phyloP scores from a whole-genome alignment of 2,329 filamentous ascomycete species.

The Cryoendolithus antarcticus region DNA sequence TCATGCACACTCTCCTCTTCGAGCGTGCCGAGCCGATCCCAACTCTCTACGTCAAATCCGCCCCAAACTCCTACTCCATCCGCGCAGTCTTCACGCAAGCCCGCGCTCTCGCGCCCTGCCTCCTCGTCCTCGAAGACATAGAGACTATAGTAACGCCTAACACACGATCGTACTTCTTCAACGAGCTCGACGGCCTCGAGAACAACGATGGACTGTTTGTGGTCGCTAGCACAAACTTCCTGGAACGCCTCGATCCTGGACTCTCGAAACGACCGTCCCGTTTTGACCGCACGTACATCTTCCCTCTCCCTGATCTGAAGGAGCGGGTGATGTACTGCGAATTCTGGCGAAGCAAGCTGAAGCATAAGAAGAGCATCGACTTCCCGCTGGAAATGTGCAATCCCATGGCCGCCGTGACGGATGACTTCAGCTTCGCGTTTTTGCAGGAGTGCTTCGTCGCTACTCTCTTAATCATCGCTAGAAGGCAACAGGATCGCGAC shows the following conservation, averaged over 20 bases:
- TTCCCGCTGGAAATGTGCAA: constrained; percentile 46
- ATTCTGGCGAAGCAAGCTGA: constrained; percentile 50
- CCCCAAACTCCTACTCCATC: constrained; percentile 31
- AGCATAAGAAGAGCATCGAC: constrained; percentile 42
- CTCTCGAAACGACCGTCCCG: constrained; percentile 48
- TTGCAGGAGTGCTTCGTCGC: constrained; percentile 58
- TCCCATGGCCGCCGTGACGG: constrained; percentile 48
- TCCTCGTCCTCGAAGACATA: constrained; percentile 60
- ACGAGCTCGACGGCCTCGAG: constrained; percentile 58
- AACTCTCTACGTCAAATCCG: constrained; percentile 29
- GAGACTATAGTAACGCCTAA: constrained; percentile 52
- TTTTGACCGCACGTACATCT: constrained; percentile 56
- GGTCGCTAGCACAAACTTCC: constrained; percentile 28
- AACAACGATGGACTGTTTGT: constrained; percentile 61
- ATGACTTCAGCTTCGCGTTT: constrained; percentile 55
- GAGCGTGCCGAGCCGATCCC: constrained; percentile 24
- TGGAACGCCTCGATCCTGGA: constrained; percentile 55
- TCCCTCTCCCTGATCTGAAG: constrained; percentile 37
- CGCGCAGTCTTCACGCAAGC: constrained; percentile 45
- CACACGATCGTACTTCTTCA: constrained; percentile 57
- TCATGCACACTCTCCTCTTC: constrained; percentile 27
- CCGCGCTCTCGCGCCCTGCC: constrained; percentile 50
- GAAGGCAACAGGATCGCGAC: constrained; percentile 14
- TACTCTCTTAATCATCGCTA: constrained; percentile 46
- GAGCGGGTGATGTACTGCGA: constrained; percentile 49